Evolutionary conservation across 2,329 filamentous ascomycete genomes (phyloP), one percentile per base, ranked within the genome.

Genomic region (Macroventuria anomochaeta): DNA sequence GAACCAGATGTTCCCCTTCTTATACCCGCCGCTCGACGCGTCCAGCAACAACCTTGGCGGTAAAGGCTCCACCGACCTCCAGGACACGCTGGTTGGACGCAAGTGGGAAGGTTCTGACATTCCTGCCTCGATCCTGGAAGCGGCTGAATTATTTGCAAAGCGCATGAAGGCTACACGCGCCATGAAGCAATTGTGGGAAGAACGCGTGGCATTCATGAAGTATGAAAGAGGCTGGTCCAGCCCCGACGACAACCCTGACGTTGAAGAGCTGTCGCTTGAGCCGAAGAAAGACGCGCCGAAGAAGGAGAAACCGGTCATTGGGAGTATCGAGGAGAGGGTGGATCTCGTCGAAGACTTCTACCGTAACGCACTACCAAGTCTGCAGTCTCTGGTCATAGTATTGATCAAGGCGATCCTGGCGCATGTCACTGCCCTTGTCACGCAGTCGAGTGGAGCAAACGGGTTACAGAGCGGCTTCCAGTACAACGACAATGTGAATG

Each of bases 1-100:
- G 0, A 99, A 99, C 69, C 95, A 99, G 67, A 95, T 97, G 70
- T 97, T 99, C 61, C 95, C 95, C 0, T 97, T 99, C 70, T 87
- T 99, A 78, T 99, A 99, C 64, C 95, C 95, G 2, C 95, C 95
- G 1, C 79, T 97, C 15, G 93, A 97, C 74, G 88, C 88, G 57
- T 88, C 86, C 20, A 96, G 92, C 75, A 96, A 96, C 70, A 90
- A 88, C 63, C 87, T 93, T 31, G 93, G 95, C 43, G 93, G 93
- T 1, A 97, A 96, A 71, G 93, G 93, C 11, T 85, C 83, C 17
- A 90, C 92, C 5, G 89, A 90, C 34, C 76, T 93, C 37, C 91
- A 96, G 71, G 89, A 93, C 62, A 76, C 85, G 15, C 79, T 96
- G 18, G 91, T 96, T 3, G 91, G 91, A 12, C 85, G 90, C 32